phyloP scores from a whole-genome alignment of 108 stramenopile genomes.

The Skeletonema marinoi region DNA sequence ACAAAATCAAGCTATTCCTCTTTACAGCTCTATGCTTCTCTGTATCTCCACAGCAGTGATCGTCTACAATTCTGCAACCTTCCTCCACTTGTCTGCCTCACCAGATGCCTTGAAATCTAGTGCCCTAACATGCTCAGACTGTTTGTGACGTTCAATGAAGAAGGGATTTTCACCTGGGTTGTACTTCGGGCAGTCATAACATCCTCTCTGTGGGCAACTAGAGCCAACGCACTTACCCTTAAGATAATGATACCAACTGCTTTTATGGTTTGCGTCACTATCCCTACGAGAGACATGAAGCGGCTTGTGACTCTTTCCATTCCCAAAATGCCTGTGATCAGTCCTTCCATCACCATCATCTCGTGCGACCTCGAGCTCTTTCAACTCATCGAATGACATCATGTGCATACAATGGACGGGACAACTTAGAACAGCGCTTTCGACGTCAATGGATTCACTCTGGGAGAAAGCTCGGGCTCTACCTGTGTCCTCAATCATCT shows the following conservation, averaged over 20 bases:
- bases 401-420: conserved; percentile 85
- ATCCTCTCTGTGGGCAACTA: conserved; percentile 76
- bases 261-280: conserved; percentile 72
- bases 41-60: too few species aligned
- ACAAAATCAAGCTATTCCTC: too few species aligned
- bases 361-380: conserved; percentile 68
- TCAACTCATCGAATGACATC: conserved; percentile 68
- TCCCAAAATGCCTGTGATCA: conserved; percentile 62
- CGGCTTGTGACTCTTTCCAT: conserved; percentile 50
- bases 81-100: conserved; percentile 65
- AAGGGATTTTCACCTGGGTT: conserved; percentile 72
- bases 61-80: conserved; percentile 69
- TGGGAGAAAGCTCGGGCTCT: conserved; percentile 77
- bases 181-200: conserved; percentile 80
- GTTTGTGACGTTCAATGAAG: conserved; percentile 52
- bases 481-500: conserved; percentile 75
- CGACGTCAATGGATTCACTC: conserved; percentile 57
- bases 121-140: conserved; percentile 63
- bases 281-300: conserved; percentile 72
- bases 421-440: conserved; percentile 62
- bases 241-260: conserved; percentile 75
- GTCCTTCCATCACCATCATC: conserved; percentile 63
- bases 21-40: neutral
- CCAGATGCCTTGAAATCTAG: conserved; percentile 66
- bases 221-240: conserved; percentile 63